These are phyloP conservation scores for Acorus calamus DNA, from an alignment of 106 monocot species.

Conservation along the genomic window DNA sequence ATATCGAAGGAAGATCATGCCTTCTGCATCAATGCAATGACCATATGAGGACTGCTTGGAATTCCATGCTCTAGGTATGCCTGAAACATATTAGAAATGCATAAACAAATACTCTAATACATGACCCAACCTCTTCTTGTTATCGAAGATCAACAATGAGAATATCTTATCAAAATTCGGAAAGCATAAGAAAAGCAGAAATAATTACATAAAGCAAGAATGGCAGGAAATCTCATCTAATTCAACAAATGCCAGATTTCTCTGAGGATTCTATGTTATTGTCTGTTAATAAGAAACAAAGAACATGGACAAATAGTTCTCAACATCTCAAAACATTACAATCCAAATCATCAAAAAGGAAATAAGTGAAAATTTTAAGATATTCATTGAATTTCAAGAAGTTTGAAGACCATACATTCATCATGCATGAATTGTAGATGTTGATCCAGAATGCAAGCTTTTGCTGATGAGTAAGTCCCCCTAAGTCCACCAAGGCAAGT, in stretches of 20 bases:
- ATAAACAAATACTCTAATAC: too few species aligned
- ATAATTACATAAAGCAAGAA: background rate
- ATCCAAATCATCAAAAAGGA: too few species aligned
- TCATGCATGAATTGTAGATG: constrained; percentile 94
- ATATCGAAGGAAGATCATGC: constrained; percentile 8
- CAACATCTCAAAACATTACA: too few species aligned
- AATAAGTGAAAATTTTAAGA: too few species aligned
- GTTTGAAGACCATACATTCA: constrained; percentile 50
- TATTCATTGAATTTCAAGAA: background rate
- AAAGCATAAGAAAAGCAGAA: background rate
- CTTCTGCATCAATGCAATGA: constrained; percentile 76
- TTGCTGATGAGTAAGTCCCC: constrained; percentile 60
- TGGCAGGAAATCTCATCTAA: background rate
- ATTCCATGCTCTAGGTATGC: constrained; percentile 75
- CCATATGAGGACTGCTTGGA: constrained; percentile 65
- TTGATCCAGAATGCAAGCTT: constrained; percentile 99
- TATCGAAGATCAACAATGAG: background rate
- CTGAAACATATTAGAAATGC: constrained; percentile 15
- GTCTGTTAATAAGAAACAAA: background rate
- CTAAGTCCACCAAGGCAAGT: constrained; percentile 53
- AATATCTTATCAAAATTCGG: constrained; percentile 1
- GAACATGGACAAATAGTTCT: too few species aligned
- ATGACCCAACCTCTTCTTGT: too few species aligned
- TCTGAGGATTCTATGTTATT: background rate
- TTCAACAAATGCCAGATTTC: background rate